Percentiles rank a stretch among this genome's conserved stretches.
phyloP scores from a whole-genome alignment of 805 yeast species.

The Monosporozyma servazzii region DNA sequence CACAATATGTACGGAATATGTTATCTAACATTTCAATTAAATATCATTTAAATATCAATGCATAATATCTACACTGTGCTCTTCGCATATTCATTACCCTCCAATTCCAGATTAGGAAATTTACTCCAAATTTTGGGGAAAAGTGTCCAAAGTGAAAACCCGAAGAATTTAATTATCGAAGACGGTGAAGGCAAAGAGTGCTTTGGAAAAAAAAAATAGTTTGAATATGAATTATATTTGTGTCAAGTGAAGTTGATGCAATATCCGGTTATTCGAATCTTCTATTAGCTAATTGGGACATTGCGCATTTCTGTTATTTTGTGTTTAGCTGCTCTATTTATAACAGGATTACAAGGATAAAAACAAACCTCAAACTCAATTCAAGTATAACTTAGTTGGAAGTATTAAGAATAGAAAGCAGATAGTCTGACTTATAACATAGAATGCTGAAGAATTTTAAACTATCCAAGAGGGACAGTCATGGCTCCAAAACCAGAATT shows the following conservation, averaged over 20 bases:
- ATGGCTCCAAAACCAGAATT: conserved; percentile 22
- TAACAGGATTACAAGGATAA: not conserved
- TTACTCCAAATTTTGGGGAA: not conserved
- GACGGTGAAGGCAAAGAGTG: not conserved
- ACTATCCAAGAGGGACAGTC: conserved; percentile 21
- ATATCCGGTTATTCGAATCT: too few relatives aligned
- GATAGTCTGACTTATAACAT: not conserved
- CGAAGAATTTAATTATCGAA: not conserved
- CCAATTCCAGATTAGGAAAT: not conserved
- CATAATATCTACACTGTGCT: too few relatives aligned
- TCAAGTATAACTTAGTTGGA: not conserved
- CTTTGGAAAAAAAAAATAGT: not conserved
- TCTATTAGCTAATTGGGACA: not conserved
- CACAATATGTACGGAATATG: too few relatives aligned
- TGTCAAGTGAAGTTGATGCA: not conserved
- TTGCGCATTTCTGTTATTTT: not conserved
- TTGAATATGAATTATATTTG: not conserved
- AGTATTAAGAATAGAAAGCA: not conserved
- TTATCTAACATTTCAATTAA: too few relatives aligned
- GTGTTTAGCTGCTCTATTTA: not conserved
- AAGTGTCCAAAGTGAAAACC: not conserved
- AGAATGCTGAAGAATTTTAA: conserved; percentile 25
- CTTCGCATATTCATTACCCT: not conserved
- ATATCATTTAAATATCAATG: too few relatives aligned
- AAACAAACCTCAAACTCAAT: not conserved